Base-by-base conservation (phyloP, 106 monocot genomes). In the Dendrobium catenatum region DNA sequence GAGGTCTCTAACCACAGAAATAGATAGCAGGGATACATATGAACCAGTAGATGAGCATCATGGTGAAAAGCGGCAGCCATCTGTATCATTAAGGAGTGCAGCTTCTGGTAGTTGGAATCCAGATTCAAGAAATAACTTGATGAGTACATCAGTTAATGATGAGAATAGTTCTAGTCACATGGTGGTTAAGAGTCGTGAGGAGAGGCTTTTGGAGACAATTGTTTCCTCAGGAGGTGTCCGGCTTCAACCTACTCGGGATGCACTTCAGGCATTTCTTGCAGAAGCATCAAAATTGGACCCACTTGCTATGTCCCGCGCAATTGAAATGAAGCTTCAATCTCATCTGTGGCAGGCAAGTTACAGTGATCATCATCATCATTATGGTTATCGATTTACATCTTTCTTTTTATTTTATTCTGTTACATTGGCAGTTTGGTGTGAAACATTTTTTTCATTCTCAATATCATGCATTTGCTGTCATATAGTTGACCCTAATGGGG, bases 161-260 rank as follows among this genome's bases (percentile, higher is more conserved):
- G 86, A 86, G 43, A 74, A 43, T 83, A 66, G 49, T 59, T 83
- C 83, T 79, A 87, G 83, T 78, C 76, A 86, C 54, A 44, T 75
- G 55, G 88, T 84, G 20, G 61, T 84, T 49, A 99, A 90, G 83
- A 93, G 76, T 81, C 89, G 84, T 70, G 99, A 99, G 74, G 99
- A 95, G 79, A 93, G 89, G 87, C 90, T 95, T 88, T 78, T 99
- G 78, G 99, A 99, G 73, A 95, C 93, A 41, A 86, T 99, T 79
- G 95, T 95, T n/a, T 93, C 95, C 58, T 87, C 91, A 70, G 91
- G 95, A 6, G 99, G 99, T 66, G 93, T 99, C 33, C 88, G 99
- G 3, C 77, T 99, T 68, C 99, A 99, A 61, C 99, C 99, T 20
- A 99, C 99, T 81, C 95, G 99, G 55, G 99, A 99, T 81, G 93